Base-by-base conservation (phyloP, 495 filamentous ascomycete genomes). In the Apodospora peruviana region DNA sequence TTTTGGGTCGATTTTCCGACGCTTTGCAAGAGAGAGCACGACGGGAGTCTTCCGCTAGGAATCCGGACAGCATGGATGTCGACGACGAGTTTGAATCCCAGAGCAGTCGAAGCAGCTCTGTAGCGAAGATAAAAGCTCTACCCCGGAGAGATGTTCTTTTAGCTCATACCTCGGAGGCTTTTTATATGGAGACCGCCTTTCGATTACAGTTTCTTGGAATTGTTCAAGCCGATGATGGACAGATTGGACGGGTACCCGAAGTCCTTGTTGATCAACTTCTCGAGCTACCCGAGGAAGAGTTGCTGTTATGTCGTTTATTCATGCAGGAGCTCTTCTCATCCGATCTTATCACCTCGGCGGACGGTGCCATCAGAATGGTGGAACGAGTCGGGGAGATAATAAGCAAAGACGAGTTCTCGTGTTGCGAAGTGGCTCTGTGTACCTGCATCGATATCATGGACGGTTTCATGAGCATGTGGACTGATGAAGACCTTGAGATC, bases 381-480 rank as follows among this genome's bases (percentile, higher is more conserved):
- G 53, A 74, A 32, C 62, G 59, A 40, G 40, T 76, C 17, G 70
- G 84, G 24, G 72, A 71, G 17, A 74, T 90, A 11, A 73, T 95
- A 7, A 72, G 77, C 41, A 62, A 70, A 3, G 81, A 85, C 60
- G 75, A 80, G 23, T 79, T 84, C 56, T 78, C 84, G 49, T 78
- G 83, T 29, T 94, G 88, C 34, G 94, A 98, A 69, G 82, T 83
- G 34, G 79, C 87, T 8, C 67, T 88, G 34, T 73, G 76, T 22
- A 58, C 87, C 40, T 85, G 84, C 48, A 71, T 96, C 22, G 80
- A 86, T 41, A 69, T 88, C 52, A 75, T 96, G 72, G 73, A 73
- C 42, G 75, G 78, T 49, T 76, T 91, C 50, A 77, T 73, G 22
- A 57, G 70, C 20, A 67, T 83, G 47, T 95, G 88, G 88, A 65